Conservation (phyloP, 768 basidiomycete genomes). For the Lepiota subincarnata region DNA sequence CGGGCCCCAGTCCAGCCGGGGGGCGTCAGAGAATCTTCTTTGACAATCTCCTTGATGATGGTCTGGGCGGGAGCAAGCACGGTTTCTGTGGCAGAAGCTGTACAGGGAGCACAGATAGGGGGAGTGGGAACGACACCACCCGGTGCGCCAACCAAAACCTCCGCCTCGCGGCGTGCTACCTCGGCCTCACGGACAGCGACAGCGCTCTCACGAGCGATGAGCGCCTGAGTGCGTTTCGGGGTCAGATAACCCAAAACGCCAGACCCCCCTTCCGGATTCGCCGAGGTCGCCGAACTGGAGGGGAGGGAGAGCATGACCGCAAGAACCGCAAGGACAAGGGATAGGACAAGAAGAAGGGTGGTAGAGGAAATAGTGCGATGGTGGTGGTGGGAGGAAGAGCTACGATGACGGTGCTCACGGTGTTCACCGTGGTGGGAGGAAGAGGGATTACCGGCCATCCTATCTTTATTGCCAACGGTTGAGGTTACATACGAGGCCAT, state of each 20-base stretch:
- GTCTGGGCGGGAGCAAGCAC: constrained; percentile 61
- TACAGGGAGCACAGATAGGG: constrained; percentile 57
- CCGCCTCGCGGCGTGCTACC: constrained; percentile 85
- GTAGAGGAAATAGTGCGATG: constrained; percentile 87
- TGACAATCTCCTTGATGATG: constrained; percentile 83
- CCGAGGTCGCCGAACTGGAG: constrained; percentile 38
- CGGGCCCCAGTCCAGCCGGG: constrained; percentile 80
- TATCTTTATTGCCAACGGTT: constrained; percentile 41
- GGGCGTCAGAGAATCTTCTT: constrained; percentile 73
- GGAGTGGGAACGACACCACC: constrained; percentile 68
- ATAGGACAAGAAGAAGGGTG: constrained; percentile 81
- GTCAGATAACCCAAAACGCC: constrained; percentile 73
- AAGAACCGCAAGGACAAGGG: constrained; percentile 82
- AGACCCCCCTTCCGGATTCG: constrained; percentile 13
- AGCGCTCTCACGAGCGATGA: constrained; percentile 73
- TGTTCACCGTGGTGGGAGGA: constrained; percentile 74
- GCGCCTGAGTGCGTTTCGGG: constrained; percentile 77
- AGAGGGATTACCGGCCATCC: constrained; percentile 72
- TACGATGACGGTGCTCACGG: constrained; percentile 47
- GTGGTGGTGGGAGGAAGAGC: constrained; percentile 63
- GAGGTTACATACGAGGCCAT: constrained; percentile 13
- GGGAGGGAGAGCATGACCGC: constrained; percentile 89
- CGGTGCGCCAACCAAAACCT: constrained; percentile 76
- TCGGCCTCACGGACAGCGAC: constrained; percentile 84
- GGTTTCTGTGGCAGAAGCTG: constrained; percentile 51